A percentile compares a stretch with the other conserved stretches of the same genome.
phyloP scores from a whole-genome alignment of 371 early-diverging fungal species.

The Synchytrium microbalum region DNA sequence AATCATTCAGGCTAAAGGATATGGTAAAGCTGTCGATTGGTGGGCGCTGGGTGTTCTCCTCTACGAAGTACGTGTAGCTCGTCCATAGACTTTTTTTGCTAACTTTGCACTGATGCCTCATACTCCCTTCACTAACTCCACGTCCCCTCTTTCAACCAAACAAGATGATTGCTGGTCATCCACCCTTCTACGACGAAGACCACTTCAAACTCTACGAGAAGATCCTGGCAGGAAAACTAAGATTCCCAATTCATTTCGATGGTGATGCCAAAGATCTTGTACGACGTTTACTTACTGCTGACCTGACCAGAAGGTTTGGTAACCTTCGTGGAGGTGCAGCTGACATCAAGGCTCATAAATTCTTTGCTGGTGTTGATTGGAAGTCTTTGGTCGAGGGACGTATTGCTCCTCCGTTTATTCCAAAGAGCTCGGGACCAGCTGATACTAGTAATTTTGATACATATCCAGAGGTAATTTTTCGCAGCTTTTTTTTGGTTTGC shows the following conservation, averaged over 20 bases:
- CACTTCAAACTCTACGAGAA: conserved; percentile 79
- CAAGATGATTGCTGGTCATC: conserved; percentile 75
- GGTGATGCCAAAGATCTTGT: conserved; percentile 82
- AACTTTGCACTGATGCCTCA: neutral
- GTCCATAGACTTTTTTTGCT: neutral
- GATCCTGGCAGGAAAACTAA: conserved; percentile 78
- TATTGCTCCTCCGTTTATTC: conserved; percentile 85
- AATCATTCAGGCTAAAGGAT: conserved; percentile 53
- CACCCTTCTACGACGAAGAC: conserved; percentile 96
- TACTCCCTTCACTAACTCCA: neutral
- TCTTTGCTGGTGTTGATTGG: conserved; percentile 95
- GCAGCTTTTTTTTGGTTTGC: conserved; percentile 16
- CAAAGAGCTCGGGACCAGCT: conserved; percentile 74
- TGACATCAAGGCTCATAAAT: conserved; percentile 89
- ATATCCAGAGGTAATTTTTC: too few species aligned
- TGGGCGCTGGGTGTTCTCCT: conserved; percentile 64
- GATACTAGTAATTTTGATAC: conserved; percentile 93
- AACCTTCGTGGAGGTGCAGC: conserved; percentile 83
- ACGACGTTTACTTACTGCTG: conserved; percentile 74
- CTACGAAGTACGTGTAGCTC: conserved; percentile 53
- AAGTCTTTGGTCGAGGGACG: conserved; percentile 59
- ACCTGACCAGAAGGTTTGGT: conserved; percentile 85
- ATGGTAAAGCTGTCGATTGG: conserved; percentile 61
- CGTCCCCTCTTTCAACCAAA: neutral
- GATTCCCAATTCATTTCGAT: conserved; percentile 87